phyloP scores from a whole-genome alignment of 352 stramenopile genomes.

The Pythium rhizo-oryzae region DNA sequence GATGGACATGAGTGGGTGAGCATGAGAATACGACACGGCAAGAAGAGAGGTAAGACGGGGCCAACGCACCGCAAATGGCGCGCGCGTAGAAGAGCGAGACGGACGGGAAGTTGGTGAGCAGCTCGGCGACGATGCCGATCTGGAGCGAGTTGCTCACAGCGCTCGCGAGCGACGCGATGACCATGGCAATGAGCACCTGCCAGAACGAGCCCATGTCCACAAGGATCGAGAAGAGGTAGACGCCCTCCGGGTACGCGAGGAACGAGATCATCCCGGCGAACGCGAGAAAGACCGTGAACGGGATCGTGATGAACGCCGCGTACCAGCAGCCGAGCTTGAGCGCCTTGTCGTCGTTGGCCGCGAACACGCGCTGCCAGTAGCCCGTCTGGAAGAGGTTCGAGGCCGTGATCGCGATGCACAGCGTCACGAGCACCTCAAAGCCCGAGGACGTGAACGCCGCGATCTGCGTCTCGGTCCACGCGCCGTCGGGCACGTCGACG shows the following conservation, averaged over 20 bases:
- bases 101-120: slow-evolving; percentile 70
- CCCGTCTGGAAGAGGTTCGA: slow-evolving; percentile 82
- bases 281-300: slow-evolving; percentile 72
- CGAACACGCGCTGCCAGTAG: slow-evolving; percentile 80
- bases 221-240: slow-evolving; percentile 74
- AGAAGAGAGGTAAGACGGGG: not conserved
- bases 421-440: slow-evolving; percentile 76
- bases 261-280: slow-evolving; percentile 74
- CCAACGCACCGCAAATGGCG: slow-evolving; percentile 39
- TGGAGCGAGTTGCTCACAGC: slow-evolving; percentile 73
- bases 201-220: slow-evolving; percentile 70
- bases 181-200: slow-evolving; percentile 68
- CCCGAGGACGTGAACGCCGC: slow-evolving; percentile 61
- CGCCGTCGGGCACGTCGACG: slow-evolving; percentile 52
- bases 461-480: slow-evolving; percentile 55
- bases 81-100: slow-evolving; percentile 58
- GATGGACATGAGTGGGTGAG: not conserved
- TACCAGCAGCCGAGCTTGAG: slow-evolving; percentile 32
- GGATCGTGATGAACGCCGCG: slow-evolving; percentile 42
- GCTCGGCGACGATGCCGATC: slow-evolving; percentile 72
- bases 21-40: not conserved
- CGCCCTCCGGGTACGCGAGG: slow-evolving; percentile 57
- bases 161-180: slow-evolving; percentile 70
- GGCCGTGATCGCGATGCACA: slow-evolving; percentile 63
- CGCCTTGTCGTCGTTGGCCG: slow-evolving; percentile 41